Base-by-base conservation (phyloP, 176 grass and related monocot species). In the Aegilops umbellulata region DNA sequence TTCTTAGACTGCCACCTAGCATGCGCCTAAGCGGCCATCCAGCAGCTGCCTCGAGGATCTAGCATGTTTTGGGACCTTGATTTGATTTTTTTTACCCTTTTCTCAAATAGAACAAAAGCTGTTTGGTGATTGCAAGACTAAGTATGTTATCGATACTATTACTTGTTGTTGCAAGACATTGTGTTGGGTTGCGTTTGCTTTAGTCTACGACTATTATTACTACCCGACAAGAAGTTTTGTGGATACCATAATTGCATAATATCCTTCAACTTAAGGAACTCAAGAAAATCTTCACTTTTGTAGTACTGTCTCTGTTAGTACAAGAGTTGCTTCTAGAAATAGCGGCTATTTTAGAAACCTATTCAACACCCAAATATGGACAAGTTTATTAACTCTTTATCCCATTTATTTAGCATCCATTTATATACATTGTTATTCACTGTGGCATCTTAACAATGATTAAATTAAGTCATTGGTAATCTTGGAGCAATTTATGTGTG, bases 221-320 rank as follows among this genome's bases (percentile, higher is more conserved):
- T 80, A 42, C 34, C 49, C 14, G 16, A 64, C 77, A 67, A 77
- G 42, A 70, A 39, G 10, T 6, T 87, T 78, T 74, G 15, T 83
- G 34, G 35, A 79, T 67, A 20, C 32, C 7, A 86, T 82, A 77
- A 69, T 77, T 64, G 49, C 20, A 81, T 68, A 24, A 74, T 69
- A 2, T 36, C 29, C 29, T 53, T 15, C 14, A 47, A 68, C 35
- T 25, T 60, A 30, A 76, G 20, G 24, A 47, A 77, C n/a, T 80
- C 14, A 55, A 84, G 44, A 26, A 26, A 75, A 39, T 84, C 66
- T 62, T 80, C 7, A 9, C 30, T 58, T 69, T 69, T 74, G 8
- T 74, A 7, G 14, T 63, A 10, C n/a, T 57, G 14, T 12, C 1
- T 61, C 8, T 77, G 44, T 42, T 58, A 60, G 35, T 7, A 74